phyloP scores from a whole-genome alignment of 305 asterid genomes.

The Ajuga reptans region DNA sequence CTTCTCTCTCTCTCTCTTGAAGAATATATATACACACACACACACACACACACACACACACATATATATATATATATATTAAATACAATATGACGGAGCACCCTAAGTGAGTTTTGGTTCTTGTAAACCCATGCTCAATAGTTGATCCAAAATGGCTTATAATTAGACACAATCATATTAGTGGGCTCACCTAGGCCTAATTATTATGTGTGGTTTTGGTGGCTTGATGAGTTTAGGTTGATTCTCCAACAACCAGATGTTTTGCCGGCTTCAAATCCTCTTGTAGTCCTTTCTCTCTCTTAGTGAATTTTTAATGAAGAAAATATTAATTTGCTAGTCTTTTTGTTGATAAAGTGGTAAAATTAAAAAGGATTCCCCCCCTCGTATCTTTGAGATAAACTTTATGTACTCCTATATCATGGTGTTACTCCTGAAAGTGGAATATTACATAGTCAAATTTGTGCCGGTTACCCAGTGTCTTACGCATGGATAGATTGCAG shows the following conservation, averaged over 20 bases:
- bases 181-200: not conserved
- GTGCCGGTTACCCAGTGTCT: not conserved
- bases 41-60: too few species aligned
- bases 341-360: too few species aligned
- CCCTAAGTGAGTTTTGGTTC: not conserved
- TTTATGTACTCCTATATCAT: not conserved
- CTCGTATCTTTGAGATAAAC: not conserved
- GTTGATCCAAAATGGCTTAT: not conserved
- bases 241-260: not conserved
- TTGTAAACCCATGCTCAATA: not conserved
- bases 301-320: not conserved
- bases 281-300: not conserved
- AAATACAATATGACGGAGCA: not conserved
- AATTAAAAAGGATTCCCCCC: not conserved
- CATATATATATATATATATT: too few species aligned
- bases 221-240: constrained; percentile 14
- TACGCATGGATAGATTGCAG: constrained; percentile 3
- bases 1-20: too few species aligned
- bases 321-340: not conserved
- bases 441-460: not conserved
- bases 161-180: not conserved
- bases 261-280: not conserved
- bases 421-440: not conserved
- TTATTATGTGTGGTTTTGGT: constrained; percentile 1
- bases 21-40: too few species aligned